phyloP scores from a whole-genome alignment of 768 basidiomycete species.

The Auriculariales sp. region DNA sequence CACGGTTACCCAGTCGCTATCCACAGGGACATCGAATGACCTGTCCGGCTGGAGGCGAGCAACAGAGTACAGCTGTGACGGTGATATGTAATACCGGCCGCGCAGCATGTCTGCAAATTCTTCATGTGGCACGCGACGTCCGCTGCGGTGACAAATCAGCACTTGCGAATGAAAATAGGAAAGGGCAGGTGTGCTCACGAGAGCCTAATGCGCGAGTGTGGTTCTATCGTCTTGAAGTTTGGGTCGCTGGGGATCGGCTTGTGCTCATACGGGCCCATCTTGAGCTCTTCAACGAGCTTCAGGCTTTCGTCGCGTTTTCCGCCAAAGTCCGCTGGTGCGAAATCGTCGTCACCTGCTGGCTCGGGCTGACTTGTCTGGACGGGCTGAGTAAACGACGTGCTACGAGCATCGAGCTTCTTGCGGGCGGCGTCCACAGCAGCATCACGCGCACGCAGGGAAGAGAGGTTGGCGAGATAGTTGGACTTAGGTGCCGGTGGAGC shows the following conservation, averaged over 20 bases:
- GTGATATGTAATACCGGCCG: conserved; percentile 77
- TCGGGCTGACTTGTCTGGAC: background rate
- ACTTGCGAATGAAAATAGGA: background rate
- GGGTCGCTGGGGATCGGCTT: conserved; percentile 59
- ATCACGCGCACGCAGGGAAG: background rate
- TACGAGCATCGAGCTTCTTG: background rate
- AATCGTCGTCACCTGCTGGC: background rate
- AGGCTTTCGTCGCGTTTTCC: conserved; percentile 41
- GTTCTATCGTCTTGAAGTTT: conserved; percentile 65
- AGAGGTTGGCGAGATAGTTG: background rate
- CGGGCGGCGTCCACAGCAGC: background rate
- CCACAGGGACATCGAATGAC: conserved; percentile 82
- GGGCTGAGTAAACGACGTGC: background rate
- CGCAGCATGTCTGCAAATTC: conserved; percentile 67
- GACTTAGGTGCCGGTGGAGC: background rate
- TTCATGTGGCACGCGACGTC: conserved; percentile 58
- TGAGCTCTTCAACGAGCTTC: conserved; percentile 60
- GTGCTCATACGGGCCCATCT: conserved; percentile 67
- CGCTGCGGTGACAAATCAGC: conserved; percentile 27
- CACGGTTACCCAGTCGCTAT: conserved; percentile 90
- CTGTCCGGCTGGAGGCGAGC: conserved; percentile 64
- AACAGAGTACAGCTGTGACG: conserved; percentile 78
- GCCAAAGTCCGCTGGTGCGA: background rate
- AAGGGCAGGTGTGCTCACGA: conserved; percentile 38
- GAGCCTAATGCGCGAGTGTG: conserved; percentile 79